Evolutionary conservation across 192 early-diverging fungal genomes (phyloP).

Genomic region (Backusella tarrabulga): DNA sequence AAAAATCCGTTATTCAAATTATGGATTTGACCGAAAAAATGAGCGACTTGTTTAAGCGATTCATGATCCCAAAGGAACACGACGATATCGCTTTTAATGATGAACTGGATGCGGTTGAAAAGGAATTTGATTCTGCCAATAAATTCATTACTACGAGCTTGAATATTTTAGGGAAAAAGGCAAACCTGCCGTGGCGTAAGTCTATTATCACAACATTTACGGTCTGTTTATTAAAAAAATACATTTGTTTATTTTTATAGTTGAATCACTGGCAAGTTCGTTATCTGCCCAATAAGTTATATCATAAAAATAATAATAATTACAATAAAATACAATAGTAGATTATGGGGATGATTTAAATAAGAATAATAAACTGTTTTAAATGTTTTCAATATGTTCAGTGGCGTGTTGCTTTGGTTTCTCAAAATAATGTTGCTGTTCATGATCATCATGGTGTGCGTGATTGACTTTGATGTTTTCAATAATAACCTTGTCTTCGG

Average conservation of each 20-base stretch:
- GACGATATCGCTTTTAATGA: neutral
- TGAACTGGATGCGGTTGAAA: slow-evolving; percentile 13
- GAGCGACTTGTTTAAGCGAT: neutral
- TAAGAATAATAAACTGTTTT: neutral
- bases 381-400: neutral
- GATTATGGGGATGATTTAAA: neutral
- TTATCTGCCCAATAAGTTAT: neutral
- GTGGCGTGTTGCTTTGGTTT: neutral
- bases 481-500: neutral
- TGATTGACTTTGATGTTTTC: neutral
- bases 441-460: neutral
- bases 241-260: neutral
- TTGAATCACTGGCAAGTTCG: slow-evolving; percentile 3
- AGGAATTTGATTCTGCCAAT: slow-evolving; percentile 23
- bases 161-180: slow-evolving; percentile 34
- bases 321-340: neutral
- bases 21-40: slow-evolving; percentile 23
- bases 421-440: neutral
- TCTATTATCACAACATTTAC: neutral
- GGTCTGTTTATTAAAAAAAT: neutral
- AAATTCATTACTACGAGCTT: slow-evolving; percentile 33
- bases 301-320: neutral
- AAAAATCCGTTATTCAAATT: slow-evolving; percentile 23
- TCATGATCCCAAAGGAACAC: neutral
- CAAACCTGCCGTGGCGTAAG: slow-evolving; percentile 32